phyloP scores from a whole-genome alignment of 352 stramenopile species.

The Phytophthora pisi region DNA sequence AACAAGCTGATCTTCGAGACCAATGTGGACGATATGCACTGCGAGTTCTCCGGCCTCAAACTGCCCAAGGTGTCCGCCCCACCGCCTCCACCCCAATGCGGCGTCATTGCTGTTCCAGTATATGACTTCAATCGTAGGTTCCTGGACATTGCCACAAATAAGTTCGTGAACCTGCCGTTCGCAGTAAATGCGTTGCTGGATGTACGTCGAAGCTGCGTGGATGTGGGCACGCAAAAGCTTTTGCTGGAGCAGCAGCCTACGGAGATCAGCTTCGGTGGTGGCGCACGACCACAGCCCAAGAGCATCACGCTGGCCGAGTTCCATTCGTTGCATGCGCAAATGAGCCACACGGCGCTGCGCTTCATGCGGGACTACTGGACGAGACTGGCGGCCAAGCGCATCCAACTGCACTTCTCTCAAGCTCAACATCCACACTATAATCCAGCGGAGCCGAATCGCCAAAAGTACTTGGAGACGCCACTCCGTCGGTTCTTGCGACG shows the following conservation, averaged over 20 bases:
- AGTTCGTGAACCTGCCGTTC: constrained; percentile 74
- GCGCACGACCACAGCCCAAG: constrained; percentile 38
- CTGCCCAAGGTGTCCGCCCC: constrained; percentile 35
- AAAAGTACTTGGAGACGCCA: constrained; percentile 67
- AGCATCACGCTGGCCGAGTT: constrained; percentile 83
- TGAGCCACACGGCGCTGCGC: constrained; percentile 70
- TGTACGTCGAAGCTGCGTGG: constrained; percentile 70
- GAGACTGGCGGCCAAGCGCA: constrained; percentile 69
- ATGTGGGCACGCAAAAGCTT: constrained; percentile 65
- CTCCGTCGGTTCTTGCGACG: constrained; percentile 69
- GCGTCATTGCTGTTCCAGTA: constrained; percentile 51
- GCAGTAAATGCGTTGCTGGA: constrained; percentile 77
- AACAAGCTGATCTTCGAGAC: constrained; percentile 93
- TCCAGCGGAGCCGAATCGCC: constrained; percentile 63
- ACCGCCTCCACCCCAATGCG: constrained; percentile 46
- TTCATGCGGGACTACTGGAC: constrained; percentile 87
- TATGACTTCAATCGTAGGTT: constrained; percentile 84
- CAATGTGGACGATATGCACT: constrained; percentile 61
- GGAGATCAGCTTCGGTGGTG: constrained; percentile 63
- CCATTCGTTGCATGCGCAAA: constrained; percentile 64
- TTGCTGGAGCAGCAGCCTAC: constrained; percentile 71
- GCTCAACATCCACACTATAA: constrained; percentile 69
- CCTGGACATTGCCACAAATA: constrained; percentile 57
- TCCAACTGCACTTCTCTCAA: constrained; percentile 67
- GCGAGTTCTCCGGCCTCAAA: constrained; percentile 62